A percentile compares a stretch with the other conserved stretches of the same genome.
phyloP scores from a whole-genome alignment of 1,284 basidiomycete genomes.

The Naganishia sp. region DNA sequence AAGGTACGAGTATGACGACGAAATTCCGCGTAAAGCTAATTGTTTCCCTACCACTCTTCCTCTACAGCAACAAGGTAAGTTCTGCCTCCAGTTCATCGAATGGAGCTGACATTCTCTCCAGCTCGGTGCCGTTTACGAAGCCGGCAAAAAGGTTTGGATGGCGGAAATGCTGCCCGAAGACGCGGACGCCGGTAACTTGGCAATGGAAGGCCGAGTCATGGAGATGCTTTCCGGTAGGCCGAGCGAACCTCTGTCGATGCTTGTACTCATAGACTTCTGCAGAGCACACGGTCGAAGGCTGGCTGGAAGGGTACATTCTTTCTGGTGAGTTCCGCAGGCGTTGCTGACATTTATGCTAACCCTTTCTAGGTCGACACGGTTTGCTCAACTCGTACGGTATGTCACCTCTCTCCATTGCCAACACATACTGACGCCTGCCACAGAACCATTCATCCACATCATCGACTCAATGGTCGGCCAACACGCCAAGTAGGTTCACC shows the following conservation, averaged over 20 bases:
- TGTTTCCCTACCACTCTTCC: neutral
- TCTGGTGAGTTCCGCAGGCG: slow-evolving; percentile 35
- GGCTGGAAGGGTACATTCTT: slow-evolving; percentile 38
- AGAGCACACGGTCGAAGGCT: slow-evolving; percentile 46
- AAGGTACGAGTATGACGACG: neutral
- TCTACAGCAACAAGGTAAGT: slow-evolving; percentile 16
- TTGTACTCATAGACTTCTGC: neutral
- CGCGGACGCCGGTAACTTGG: slow-evolving; percentile 42
- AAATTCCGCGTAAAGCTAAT: neutral
- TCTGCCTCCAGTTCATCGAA: neutral
- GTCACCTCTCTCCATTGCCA: neutral
- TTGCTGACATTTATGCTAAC: no score
- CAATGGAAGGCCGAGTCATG: slow-evolving; percentile 45
- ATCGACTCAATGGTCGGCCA: slow-evolving; percentile 57
- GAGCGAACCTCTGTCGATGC: neutral
- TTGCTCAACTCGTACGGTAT: slow-evolving; percentile 50
- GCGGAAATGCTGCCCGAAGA: slow-evolving; percentile 49
- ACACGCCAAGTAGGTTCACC: slow-evolving; percentile 62
- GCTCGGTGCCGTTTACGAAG: slow-evolving; percentile 47
- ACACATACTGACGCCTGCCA: neutral
- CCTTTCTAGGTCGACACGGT: slow-evolving; percentile 37
- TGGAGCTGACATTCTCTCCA: slow-evolving; percentile 40
- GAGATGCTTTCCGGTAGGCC: slow-evolving; percentile 45
- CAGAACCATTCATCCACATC: slow-evolving; percentile 46
- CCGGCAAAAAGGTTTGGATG: slow-evolving; percentile 46